Percentiles rank a stretch among this genome's conserved stretches.
These are phyloP conservation scores for Trifolium repens DNA, from an alignment of 306 rosid genomes.

Conservation along the genomic window DNA sequence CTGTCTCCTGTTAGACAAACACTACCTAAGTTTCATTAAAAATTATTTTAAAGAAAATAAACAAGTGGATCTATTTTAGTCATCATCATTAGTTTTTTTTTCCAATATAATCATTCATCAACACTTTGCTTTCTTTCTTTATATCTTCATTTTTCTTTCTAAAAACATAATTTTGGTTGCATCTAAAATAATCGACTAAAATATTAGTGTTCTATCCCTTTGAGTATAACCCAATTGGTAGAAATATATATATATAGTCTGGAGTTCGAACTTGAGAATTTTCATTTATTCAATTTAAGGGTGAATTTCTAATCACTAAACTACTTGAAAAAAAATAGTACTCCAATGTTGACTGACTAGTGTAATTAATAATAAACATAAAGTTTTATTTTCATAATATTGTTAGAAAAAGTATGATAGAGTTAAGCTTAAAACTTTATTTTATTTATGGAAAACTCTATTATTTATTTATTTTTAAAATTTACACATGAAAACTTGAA, in stretches of 20 bases:
- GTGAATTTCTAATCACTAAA: no score
- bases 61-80: constrained; percentile 6
- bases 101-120: constrained; percentile 4
- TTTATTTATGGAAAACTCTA: no score
- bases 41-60: not conserved
- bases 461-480: no score
- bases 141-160: not conserved
- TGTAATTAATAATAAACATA: no score
- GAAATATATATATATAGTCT: no score
- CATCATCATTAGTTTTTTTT: not conserved
- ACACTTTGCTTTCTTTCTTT: not conserved
- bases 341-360: not conserved
- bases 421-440: not conserved
- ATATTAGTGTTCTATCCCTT: not conserved
- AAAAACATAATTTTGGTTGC: not conserved
- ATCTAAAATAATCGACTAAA: constrained; percentile 15
- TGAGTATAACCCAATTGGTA: no score
- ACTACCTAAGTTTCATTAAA: constrained; percentile 32
- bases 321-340: no score
- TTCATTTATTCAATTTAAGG: no score
- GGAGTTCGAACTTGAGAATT: no score
- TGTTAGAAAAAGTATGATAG: not conserved
- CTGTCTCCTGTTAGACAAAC: constrained; percentile 42
- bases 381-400: not conserved
- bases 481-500: not conserved